Percentiles rank a stretch among this genome's conserved stretches.
phyloP scores from a whole-genome alignment of 345 rosid genomes.

The Eucalyptus tenuipes region DNA sequence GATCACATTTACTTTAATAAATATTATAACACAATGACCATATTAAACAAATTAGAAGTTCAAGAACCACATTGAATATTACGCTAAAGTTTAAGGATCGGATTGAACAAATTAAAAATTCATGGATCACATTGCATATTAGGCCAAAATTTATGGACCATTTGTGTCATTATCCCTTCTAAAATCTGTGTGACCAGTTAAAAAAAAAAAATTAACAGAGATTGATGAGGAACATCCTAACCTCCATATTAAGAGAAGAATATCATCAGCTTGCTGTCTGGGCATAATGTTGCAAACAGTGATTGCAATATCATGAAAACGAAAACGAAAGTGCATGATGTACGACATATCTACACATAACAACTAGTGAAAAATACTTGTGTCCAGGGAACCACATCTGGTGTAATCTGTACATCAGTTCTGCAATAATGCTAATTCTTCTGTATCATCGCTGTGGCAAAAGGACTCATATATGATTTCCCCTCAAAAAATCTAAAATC shows the following conservation, averaged over 20 bases:
- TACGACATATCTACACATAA: not conserved
- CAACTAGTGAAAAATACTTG: not conserved
- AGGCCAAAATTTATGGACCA: too few species aligned
- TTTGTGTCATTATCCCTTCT: too few species aligned
- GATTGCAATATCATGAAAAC: not conserved
- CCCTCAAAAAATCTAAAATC: not conserved
- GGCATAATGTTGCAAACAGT: not conserved
- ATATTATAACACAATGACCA: too few species aligned
- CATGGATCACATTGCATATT: too few species aligned
- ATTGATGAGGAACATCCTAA: not conserved
- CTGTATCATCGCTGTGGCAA: not conserved
- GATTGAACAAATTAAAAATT: too few species aligned
- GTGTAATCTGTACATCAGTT: not conserved
- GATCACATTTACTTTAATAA: too few species aligned
- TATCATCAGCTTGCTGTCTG: not conserved
- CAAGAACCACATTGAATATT: too few species aligned
- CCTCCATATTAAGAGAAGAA: not conserved
- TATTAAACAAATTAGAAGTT: too few species aligned
- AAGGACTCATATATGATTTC: not conserved
- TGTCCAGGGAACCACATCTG: not conserved
- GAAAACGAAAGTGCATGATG: not conserved
- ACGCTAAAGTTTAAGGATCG: too few species aligned
- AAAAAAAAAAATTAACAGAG: not conserved
- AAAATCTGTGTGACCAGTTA: not conserved
- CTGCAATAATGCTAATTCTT: not conserved